phyloP scores from a whole-genome alignment of 257 asterid genomes.

The Asclepias syriaca region DNA sequence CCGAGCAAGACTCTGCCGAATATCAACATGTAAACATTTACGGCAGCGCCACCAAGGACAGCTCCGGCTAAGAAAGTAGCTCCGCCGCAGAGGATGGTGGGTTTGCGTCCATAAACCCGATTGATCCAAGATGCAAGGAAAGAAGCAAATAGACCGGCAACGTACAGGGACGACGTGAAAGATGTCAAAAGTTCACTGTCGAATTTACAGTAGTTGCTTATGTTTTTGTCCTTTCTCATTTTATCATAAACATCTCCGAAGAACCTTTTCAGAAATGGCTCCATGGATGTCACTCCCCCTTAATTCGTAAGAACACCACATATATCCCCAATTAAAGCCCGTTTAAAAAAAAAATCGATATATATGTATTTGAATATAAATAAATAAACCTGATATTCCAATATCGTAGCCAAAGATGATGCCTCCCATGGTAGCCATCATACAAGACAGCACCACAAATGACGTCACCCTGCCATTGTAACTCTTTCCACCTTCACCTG shows the following conservation, averaged over 20 bases:
- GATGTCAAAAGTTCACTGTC: conserved; percentile 58
- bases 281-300: conserved; percentile 96
- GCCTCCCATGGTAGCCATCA: conserved; percentile 83
- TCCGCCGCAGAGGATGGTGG: conserved; percentile 61
- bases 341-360: neutral
- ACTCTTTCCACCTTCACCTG: conserved; percentile 22
- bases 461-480: conserved; percentile 59
- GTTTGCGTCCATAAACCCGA: conserved; percentile 50
- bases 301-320: neutral
- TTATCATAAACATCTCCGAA: conserved; percentile 50
- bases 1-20: conserved; percentile 68
- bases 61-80: conserved; percentile 63
- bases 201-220: conserved; percentile 79
- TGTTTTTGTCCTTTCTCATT: conserved; percentile 46
- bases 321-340: neutral
- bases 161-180: conserved; percentile 75
- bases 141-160: conserved; percentile 70
- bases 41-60: conserved; percentile 64
- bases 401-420: conserved; percentile 80
- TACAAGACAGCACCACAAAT: conserved; percentile 58
- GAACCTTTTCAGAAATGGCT: conserved; percentile 56
- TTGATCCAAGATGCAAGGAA: conserved; percentile 57
- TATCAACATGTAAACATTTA: conserved; percentile 55
- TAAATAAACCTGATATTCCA: conserved; percentile 68
- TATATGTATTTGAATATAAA: neutral